Base-by-base conservation (phyloP, 495 filamentous ascomycete genomes). In the Astrocystis sublimbata region DNA sequence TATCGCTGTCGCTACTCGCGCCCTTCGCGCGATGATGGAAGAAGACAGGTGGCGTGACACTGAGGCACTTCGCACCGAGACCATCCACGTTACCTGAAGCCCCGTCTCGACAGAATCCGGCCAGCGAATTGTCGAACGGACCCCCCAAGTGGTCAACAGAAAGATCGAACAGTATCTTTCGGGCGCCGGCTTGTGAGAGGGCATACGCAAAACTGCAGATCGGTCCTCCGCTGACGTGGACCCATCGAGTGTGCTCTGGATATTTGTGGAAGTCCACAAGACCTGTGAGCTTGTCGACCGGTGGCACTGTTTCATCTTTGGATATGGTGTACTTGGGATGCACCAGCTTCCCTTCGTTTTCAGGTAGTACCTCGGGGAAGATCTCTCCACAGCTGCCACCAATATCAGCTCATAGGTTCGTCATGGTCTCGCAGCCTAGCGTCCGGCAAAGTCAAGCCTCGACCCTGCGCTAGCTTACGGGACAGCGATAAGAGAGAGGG, bases 171-270 rank as follows among this genome's bases (percentile, higher is more conserved):
- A 87, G 76, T 13, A 85, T 71, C 21, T 81, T 81, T 24, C 75
- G 78, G 2, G 84, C 84, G 5, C 84, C 83, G 43, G 73, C 65
- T 28, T 78, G 78, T 0, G 81, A 81, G 2, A 87, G 74, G 0
- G 83, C 84, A 68, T 88, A 88, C 21, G 78, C 73, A 54, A 79
- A 77, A 6, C 78, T 75, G 71, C 83, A 87, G 26, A 84, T 76
- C n/a, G 73, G 76, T 23, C 76, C 75, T 21, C 68, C 75, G 13
- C 75, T 67, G 30, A 73, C 68, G 65, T 82, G 82, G 19, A 81
- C 69, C 38, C 81, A 66, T 15, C 83, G 82, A 2, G 78, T 78
- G 62, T 74, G 67, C 21, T 78, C 71, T 19, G 76, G 76, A 26
- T 68, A 70, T 28, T 69, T 17, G 8, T 10, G 12, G 43, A 69